phyloP scores from a whole-genome alignment of 202 grass and related monocot genomes.

The Carex sylvatica region DNA sequence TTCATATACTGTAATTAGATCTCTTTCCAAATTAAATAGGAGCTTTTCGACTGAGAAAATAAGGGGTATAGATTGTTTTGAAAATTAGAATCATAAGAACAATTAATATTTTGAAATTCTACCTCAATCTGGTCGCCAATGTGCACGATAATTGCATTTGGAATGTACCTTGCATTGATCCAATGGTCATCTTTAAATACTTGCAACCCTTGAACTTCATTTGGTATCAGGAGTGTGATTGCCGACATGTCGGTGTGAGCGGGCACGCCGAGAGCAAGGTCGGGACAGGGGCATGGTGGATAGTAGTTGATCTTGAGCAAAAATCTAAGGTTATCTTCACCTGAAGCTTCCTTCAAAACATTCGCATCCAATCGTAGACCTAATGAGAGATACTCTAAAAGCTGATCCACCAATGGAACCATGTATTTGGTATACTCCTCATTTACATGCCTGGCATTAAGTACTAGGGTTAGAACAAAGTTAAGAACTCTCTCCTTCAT shows the following conservation, averaged over 20 bases:
- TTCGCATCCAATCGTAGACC: conserved; percentile 24
- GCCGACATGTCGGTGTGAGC: conserved; percentile 32
- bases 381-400: conserved; percentile 26
- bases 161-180: conserved; percentile 14
- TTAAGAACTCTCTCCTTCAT: not conserved
- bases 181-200: conserved; percentile 31
- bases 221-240: conserved; percentile 30
- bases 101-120: not conserved
- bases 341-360: conserved; percentile 10
- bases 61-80: too few relatives aligned
- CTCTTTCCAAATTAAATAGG: too few relatives aligned
- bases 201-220: conserved; percentile 36
- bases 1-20: too few relatives aligned
- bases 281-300: conserved; percentile 33
- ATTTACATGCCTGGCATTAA: conserved; percentile 22
- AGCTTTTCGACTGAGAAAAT: too few relatives aligned
- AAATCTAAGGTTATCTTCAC: conserved; percentile 22
- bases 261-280: conserved; percentile 31
- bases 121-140: conserved; percentile 39
- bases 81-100: not conserved
- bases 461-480: not conserved
- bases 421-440: conserved; percentile 32
- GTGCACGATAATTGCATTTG: conserved; percentile 33
- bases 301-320: conserved; percentile 42
- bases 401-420: conserved; percentile 19